These are phyloP conservation scores for Ensete ventricosum DNA, from an alignment of 176 grass and related monocot genomes.

Conservation along the genomic window DNA sequence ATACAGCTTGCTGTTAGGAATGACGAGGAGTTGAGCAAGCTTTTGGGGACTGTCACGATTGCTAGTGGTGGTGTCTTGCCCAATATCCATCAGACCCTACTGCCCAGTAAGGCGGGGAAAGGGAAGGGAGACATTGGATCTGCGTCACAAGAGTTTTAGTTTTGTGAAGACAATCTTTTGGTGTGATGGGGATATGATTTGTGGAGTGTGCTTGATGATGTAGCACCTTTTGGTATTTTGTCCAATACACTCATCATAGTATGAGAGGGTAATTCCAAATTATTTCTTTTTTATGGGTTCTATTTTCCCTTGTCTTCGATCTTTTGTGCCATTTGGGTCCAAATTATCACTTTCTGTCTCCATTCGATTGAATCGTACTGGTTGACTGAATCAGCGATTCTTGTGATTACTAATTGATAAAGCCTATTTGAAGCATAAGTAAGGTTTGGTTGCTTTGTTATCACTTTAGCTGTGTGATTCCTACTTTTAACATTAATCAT, in stretches of 20 bases:
- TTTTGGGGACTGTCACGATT: slow-evolving; percentile 34
- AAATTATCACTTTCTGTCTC: not conserved
- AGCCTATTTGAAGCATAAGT: not conserved
- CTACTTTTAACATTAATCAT: not conserved
- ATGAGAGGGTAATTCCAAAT: not conserved
- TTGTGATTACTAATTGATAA: not conserved
- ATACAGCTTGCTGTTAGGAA: slow-evolving; percentile 43
- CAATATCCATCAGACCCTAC: slow-evolving; percentile 34
- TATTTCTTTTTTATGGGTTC: not conserved
- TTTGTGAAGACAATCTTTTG: not conserved
- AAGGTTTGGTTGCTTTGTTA: not conserved
- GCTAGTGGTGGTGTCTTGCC: slow-evolving; percentile 40
- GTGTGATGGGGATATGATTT: not conserved
- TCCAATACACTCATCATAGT: not conserved
- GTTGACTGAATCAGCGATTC: not conserved
- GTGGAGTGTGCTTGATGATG: not conserved
- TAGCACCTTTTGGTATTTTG: not conserved
- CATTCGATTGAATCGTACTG: not conserved
- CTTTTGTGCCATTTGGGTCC: not conserved
- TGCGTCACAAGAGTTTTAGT: slow-evolving; percentile 16
- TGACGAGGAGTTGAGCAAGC: slow-evolving; percentile 35
- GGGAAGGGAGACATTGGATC: slow-evolving; percentile 11
- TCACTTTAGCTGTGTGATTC: not conserved
- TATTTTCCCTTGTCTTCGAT: not conserved
- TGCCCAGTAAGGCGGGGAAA: slow-evolving; percentile 31